Evolutionary conservation across 164 flowering plant genomes (phyloP).

Genomic region (Vitis labrusca): DNA sequence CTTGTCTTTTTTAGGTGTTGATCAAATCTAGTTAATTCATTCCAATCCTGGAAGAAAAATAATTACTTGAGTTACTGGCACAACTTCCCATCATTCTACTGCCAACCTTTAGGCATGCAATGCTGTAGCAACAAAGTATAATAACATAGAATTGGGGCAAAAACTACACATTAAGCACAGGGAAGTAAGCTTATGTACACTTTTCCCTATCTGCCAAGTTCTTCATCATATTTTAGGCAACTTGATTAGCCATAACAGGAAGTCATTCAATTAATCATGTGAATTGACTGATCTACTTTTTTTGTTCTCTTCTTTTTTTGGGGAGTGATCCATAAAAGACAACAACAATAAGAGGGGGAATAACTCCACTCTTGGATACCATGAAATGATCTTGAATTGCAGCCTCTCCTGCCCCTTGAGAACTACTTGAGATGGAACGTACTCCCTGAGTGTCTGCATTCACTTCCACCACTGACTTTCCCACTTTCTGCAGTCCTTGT

Average conservation of each 20-base stretch:
- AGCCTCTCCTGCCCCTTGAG: constrained; percentile 24
- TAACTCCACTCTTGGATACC: constrained; percentile 28
- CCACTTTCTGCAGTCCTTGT: constrained; percentile 26
- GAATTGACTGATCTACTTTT: not conserved
- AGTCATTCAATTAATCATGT: not conserved
- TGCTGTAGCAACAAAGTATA: not conserved
- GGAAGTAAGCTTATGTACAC: not conserved
- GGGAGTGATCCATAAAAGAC: not conserved
- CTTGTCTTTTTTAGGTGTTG: not conserved
- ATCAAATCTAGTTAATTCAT: not conserved
- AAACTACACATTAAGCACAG: not conserved
- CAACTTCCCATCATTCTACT: not conserved
- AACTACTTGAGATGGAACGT: constrained; percentile 23
- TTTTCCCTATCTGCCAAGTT: not conserved
- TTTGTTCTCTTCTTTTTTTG: no score
- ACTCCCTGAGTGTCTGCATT: constrained; percentile 21
- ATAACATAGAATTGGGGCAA: not conserved
- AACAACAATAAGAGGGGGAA: constrained; percentile 1
- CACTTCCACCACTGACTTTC: constrained; percentile 22
- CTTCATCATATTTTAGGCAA: not conserved
- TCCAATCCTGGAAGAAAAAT: not conserved
- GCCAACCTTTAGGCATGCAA: not conserved
- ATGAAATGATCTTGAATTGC: constrained; percentile 30
- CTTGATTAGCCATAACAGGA: not conserved
- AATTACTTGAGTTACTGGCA: not conserved